These are phyloP conservation scores for Microbotryum scabiosae DNA, from an alignment of 1,284 basidiomycete species.

Conservation along the genomic window DNA sequence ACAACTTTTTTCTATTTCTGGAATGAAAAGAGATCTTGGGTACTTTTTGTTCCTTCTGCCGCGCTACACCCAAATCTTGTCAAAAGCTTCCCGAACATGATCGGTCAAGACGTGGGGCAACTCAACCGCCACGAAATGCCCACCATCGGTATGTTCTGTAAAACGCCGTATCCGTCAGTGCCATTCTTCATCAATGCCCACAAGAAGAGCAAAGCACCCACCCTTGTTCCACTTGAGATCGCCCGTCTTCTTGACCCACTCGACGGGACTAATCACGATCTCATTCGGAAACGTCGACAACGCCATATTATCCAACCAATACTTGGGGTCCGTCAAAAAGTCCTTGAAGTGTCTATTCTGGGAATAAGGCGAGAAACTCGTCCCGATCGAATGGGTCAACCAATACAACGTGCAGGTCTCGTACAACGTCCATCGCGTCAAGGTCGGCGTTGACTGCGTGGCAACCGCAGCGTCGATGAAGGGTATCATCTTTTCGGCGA, in stretches of 20 bases:
- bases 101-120: slow-evolving; percentile 11
- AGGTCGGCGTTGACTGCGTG: slow-evolving; percentile 8
- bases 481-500: slow-evolving; percentile 20
- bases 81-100: slow-evolving; percentile 16
- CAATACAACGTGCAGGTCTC: slow-evolving; percentile 15
- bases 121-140: slow-evolving; percentile 20
- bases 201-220: background rate
- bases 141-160: slow-evolving; percentile 15
- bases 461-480: slow-evolving; percentile 1
- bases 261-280: slow-evolving; percentile 7
- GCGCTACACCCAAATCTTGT: background rate
- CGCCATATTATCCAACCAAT: slow-evolving; percentile 15
- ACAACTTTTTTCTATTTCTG: too few relatives aligned
- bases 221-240: slow-evolving; percentile 12
- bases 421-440: slow-evolving; percentile 12
- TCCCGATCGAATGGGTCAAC: slow-evolving; percentile 22
- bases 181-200: background rate
- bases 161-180: background rate
- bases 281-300: slow-evolving; percentile 15
- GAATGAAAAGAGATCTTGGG: too few relatives aligned
- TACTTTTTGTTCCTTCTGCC: background rate
- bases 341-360: slow-evolving; percentile 17
- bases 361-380: slow-evolving; percentile 19
- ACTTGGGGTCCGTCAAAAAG: slow-evolving; percentile 7
- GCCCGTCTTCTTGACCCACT: slow-evolving; percentile 5